A percentile compares a stretch with the other conserved stretches of the same genome.
Evolutionary conservation across 768 basidiomycete genomes (phyloP).

Genomic region (Mycena vulgaris): DNA sequence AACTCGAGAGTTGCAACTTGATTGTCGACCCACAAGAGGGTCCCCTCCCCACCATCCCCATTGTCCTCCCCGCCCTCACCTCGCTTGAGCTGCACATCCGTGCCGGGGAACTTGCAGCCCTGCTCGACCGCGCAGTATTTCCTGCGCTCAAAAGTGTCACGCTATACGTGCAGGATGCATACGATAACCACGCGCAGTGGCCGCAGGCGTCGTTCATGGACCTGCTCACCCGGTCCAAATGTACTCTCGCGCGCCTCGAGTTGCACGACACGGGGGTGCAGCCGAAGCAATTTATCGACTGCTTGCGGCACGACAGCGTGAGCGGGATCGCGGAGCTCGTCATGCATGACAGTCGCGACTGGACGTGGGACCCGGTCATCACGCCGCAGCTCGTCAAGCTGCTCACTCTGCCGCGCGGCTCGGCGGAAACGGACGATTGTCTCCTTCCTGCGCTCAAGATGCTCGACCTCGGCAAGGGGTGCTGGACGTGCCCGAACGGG

Average conservation of each 20-base stretch:
- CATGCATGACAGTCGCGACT: conserved; percentile 52
- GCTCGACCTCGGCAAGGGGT: conserved; percentile 49
- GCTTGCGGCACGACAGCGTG: conserved; percentile 45
- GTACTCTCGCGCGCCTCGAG: conserved; percentile 47
- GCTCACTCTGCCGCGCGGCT: conserved; percentile 39
- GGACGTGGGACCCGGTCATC: conserved; percentile 54
- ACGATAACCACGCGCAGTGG: conserved; percentile 49
- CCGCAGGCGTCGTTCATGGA: conserved; percentile 49
- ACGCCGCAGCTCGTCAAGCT: conserved; percentile 47
- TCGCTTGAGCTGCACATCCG: conserved; percentile 51
- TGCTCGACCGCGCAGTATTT: conserved; percentile 48
- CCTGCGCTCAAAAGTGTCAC: conserved; percentile 46
- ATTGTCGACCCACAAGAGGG: conserved; percentile 49
- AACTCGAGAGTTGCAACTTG: conserved; percentile 46
- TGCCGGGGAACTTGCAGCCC: conserved; percentile 46
- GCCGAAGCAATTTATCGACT: conserved; percentile 47
- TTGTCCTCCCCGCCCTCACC: conserved; percentile 44
- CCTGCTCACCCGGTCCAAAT: conserved; percentile 50
- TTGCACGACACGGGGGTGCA: conserved; percentile 52
- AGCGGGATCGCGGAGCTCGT: conserved; percentile 48
- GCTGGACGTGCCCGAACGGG: conserved; percentile 48
- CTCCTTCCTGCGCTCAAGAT: conserved; percentile 48
- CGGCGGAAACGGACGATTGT: conserved; percentile 8
- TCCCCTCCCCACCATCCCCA: conserved; percentile 39
- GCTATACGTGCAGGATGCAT: conserved; percentile 47